Base-by-base conservation (phyloP, 2,329 filamentous ascomycete species). In the Microascus cirrosus region DNA sequence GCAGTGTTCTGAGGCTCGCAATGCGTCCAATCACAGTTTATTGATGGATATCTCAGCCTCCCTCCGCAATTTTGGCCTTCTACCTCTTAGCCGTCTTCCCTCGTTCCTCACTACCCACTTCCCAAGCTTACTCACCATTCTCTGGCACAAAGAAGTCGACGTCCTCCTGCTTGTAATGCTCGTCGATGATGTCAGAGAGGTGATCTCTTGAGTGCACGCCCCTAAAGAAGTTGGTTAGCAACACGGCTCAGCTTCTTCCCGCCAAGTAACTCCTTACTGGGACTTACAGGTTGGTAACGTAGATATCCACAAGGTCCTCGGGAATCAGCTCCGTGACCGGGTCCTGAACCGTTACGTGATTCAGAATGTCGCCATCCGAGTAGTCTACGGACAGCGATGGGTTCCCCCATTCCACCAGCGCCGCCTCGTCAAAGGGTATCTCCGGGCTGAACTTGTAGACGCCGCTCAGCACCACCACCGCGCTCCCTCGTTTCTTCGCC, bases 401-500 rank as follows among this genome's bases (percentile, higher is more conserved):
- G 68, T 92, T 85, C 18, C 90, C 93, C 74, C 90, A 90, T 72
- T 96, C 93, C 59, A 96, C 88, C 60, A 95, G 75, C 4, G 85
- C 83, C 62, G 90, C 87, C 57, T 88, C 85, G 65, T 94, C 85
- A 65, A 91, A 92, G 1, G 91, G 88, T 65, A 91, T 93, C 60
- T 95, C 85, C 0, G 94, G 92, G 64, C 90, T 95, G 58, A 99
- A 82, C 73, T 95, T 95, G 77, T 96, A 97, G 22, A 97, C 86
- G 35, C 91, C 93, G 56, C 87, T 89, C 51, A 99, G 82, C 2
- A 95, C 90, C 25, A 97, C 85, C 20, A 99, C 92, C 0, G 91
- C 88, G 25, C 87, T 90, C 62, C 86, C 84, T 65, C 92, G 87
- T 63, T 87, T 85, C 67, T 87, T 87, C 15, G 94, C 94, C 8